phyloP scores from a whole-genome alignment of 805 yeast genomes.

The Sugiyamaella floridensis region DNA sequence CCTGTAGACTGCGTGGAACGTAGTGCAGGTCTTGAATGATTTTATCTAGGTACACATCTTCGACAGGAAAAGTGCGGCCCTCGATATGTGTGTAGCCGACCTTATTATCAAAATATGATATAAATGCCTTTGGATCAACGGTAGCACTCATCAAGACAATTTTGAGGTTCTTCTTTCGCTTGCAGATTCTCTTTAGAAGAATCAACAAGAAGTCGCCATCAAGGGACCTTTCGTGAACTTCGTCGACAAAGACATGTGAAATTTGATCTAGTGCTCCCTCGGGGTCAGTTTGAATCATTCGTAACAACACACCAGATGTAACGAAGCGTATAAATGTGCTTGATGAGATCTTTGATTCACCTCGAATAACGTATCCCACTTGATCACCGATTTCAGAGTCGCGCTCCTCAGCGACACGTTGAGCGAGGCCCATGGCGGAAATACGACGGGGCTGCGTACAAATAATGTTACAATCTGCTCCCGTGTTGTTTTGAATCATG shows the following conservation, averaged over 20 bases:
- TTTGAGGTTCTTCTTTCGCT: slow-evolving; percentile 43
- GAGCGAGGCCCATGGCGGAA: slow-evolving; percentile 90
- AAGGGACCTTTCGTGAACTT: slow-evolving; percentile 93
- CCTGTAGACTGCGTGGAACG: slow-evolving; percentile 22
- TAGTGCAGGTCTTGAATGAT: slow-evolving; percentile 54
- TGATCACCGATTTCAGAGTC: slow-evolving; percentile 58
- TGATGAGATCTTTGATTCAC: slow-evolving; percentile 61
- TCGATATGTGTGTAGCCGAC: slow-evolving; percentile 72
- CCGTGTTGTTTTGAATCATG: slow-evolving; percentile 36
- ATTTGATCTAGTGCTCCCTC: slow-evolving; percentile 35
- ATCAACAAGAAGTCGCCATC: slow-evolving; percentile 83
- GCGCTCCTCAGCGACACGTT: slow-evolving; percentile 83
- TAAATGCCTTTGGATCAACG: slow-evolving; percentile 63
- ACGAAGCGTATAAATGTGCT: slow-evolving; percentile 75
- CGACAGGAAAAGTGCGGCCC: slow-evolving; percentile 90
- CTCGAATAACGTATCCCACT: slow-evolving; percentile 85
- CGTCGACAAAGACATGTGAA: slow-evolving; percentile 77
- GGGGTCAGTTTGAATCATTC: slow-evolving; percentile 65
- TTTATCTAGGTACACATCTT: slow-evolving; percentile 66
- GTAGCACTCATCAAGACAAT: slow-evolving; percentile 92
- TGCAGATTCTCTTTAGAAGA: slow-evolving; percentile 56
- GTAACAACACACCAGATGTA: slow-evolving; percentile 84
- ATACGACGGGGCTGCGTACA: slow-evolving; percentile 97
- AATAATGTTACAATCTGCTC: slow-evolving; percentile 50
- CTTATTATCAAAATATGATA: slow-evolving; percentile 48